Evolutionary conservation across 441 rosid species (phyloP), one percentile per base, ranked within the genome.

Genomic region (Biscutella auriculata): DNA sequence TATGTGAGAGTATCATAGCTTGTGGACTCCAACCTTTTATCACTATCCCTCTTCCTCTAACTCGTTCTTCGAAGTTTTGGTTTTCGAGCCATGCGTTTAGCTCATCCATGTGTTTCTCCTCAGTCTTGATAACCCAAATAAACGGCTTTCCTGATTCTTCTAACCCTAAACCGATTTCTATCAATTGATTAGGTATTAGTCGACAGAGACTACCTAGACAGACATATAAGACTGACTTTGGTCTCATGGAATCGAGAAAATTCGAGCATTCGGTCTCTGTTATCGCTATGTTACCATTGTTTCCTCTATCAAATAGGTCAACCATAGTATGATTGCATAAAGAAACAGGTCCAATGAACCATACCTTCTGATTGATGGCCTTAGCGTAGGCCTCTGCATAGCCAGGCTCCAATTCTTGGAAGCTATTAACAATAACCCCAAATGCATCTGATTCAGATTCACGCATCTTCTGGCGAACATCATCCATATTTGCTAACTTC

Each of bases 11-110:
- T 4, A 88, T 77, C n/a, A 82, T 66, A 21, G 84, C 78, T 50
- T 88, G 96, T 1, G 96, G 96, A 23, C 88, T 81, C 95, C 95
- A 86, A 17, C 88, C 90, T 30, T 73, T 75, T 30, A 86, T 79
- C 27, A 86, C 44, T 1, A 77, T 51, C 14, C 90, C 95, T 58
- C 84, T 75, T 45, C 83, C 83, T 57, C 61, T 67, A 28, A 74
- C 33, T 29, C 80, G 68, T 39, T 83, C 90, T 63, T 83, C 86
- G 8, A 81, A 78, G 0, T 17, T 79, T n/a, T 72, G 76, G 2
- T 41, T 44, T 19, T 25, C 21, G 10, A 85, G 61, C 88, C 84
- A 79, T 12, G 77, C 70, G 8, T 81, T 77, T 26, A 85, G 15
- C 62, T 73, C 82, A 26, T 48, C 57, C 41, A 67, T 47, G 29